These are phyloP conservation scores for Myxozyma udenii DNA, from an alignment of 805 yeast genomes.

Conservation along the genomic window DNA sequence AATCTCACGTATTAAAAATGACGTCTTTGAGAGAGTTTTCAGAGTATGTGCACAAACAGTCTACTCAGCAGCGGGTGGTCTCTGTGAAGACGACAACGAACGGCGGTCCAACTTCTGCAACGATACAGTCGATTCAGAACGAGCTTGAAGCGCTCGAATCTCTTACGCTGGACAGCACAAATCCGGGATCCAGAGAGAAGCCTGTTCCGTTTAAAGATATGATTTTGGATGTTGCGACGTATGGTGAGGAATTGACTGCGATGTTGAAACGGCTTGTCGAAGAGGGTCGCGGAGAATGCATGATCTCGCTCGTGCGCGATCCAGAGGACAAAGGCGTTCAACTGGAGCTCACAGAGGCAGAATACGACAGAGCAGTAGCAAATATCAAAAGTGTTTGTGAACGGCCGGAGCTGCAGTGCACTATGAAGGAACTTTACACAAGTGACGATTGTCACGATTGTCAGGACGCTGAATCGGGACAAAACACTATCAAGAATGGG, in stretches of 20 bases:
- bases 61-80: background rate
- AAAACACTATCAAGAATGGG: background rate
- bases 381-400: constrained; percentile 12
- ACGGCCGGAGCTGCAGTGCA: constrained; percentile 8
- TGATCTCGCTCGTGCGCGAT: constrained; percentile 14
- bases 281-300: constrained; percentile 24
- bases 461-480: background rate
- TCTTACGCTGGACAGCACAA: constrained; percentile 4
- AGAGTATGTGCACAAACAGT: constrained; percentile 19
- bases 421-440: constrained; percentile 14
- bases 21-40: constrained; percentile 27
- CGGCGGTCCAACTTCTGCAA: too few species aligned
- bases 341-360: constrained; percentile 6
- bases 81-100: too few species aligned
- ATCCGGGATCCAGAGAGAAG: background rate
- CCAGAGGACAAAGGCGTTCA: constrained; percentile 11
- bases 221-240: constrained; percentile 5
- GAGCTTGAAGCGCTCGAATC: constrained; percentile 24
- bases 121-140: constrained; percentile 20
- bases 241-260: constrained; percentile 1
- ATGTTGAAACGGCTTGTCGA: constrained; percentile 4
- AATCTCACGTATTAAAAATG: too few species aligned
- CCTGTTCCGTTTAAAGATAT: constrained; percentile 14
- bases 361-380: constrained; percentile 14
- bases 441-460: too few species aligned